phyloP scores from a whole-genome alignment of 805 yeast species.

The Kodamaea kaohsiungensis region DNA sequence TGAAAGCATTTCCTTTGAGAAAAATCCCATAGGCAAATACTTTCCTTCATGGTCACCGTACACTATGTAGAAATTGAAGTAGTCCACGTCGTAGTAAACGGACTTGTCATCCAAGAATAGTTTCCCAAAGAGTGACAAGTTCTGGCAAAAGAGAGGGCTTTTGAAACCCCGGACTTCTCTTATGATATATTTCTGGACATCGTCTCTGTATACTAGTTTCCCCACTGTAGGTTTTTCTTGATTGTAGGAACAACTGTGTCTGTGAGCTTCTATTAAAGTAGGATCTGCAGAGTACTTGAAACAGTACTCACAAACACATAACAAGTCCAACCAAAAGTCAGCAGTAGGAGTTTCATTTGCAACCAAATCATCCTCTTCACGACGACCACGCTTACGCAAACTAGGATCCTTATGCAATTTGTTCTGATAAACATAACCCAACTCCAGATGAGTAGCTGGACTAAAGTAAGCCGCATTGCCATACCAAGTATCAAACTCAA shows the following conservation, averaged over 20 bases:
- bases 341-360: not conserved
- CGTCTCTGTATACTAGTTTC: conserved; percentile 63
- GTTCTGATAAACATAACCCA: conserved; percentile 44
- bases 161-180: conserved; percentile 67
- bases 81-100: conserved; percentile 74
- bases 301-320: conserved; percentile 79
- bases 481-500: conserved; percentile 80
- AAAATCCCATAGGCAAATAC: conserved; percentile 79
- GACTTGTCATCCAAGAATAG: conserved; percentile 89
- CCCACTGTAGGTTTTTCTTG: conserved; percentile 54
- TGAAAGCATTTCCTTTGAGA: conserved; percentile 81
- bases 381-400: conserved; percentile 1
- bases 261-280: conserved; percentile 52
- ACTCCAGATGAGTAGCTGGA: conserved; percentile 36
- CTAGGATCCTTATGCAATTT: conserved; percentile 19
- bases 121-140: conserved; percentile 81
- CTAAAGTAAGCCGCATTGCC: conserved; percentile 78
- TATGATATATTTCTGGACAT: conserved; percentile 47
- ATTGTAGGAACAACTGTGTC: conserved; percentile 39
- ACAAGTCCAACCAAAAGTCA: conserved; percentile 55
- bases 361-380: conserved; percentile 4
- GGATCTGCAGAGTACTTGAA: conserved; percentile 69
- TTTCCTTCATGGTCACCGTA: conserved; percentile 48
- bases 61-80: conserved; percentile 76
- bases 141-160: conserved; percentile 73